phyloP scores from a whole-genome alignment of 1,284 basidiomycete genomes.

The Vanrija humicola region DNA sequence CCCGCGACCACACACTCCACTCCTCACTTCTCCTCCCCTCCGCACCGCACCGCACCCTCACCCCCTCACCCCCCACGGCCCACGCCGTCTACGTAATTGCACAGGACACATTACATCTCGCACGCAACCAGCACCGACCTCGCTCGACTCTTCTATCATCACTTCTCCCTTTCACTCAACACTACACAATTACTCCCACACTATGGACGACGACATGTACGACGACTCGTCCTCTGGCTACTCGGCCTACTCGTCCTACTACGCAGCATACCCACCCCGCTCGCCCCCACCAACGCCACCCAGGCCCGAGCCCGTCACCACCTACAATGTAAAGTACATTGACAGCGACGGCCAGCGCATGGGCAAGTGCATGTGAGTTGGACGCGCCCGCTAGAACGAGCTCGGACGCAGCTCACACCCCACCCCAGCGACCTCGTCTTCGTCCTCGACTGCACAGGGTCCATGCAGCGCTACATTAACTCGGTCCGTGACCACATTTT shows the following conservation, averaged over 20 bases:
- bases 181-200: conserved; percentile 4
- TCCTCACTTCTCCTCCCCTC: not conserved
- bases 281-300: conserved; percentile 25
- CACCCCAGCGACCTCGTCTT: conserved; percentile 70
- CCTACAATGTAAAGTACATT: conserved; percentile 36
- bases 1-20: not conserved
- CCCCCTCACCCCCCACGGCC: not conserved
- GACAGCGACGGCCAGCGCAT: conserved; percentile 23
- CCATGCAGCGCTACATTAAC: conserved; percentile 52
- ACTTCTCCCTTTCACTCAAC: not conserved
- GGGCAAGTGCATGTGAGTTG: conserved; percentile 44
- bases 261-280: conserved; percentile 22
- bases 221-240: conserved; percentile 25
- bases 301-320: conserved; percentile 26
- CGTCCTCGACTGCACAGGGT: conserved; percentile 86
- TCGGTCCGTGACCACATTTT: conserved; percentile 97
- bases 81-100: not conserved
- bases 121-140: not conserved
- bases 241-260: conserved; percentile 23
- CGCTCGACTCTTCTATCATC: not conserved
- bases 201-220: conserved; percentile 42
- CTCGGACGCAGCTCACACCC: not conserved
- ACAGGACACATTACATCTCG: not conserved
- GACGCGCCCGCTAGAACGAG: not conserved
- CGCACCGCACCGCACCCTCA: not conserved